These are phyloP conservation scores for Nicotiana rustica DNA, from an alignment of 305 asterid genomes.

Conservation along the genomic window DNA sequence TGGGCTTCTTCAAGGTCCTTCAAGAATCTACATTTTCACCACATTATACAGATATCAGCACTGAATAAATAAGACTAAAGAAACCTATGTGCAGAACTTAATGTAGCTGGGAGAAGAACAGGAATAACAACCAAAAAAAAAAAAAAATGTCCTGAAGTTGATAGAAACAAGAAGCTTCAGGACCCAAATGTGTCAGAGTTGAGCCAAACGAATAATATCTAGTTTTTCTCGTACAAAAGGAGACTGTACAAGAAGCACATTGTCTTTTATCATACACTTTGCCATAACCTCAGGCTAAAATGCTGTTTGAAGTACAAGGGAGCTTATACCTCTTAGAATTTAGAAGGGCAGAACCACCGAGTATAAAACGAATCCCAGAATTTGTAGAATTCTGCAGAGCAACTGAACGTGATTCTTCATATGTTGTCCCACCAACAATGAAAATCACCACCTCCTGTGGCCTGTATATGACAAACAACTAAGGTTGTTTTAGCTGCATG, in stretches of 20 bases:
- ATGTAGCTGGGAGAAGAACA: background rate
- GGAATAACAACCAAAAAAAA: conserved; percentile 2
- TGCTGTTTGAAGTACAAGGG: background rate
- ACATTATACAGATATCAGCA: background rate
- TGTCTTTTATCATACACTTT: background rate
- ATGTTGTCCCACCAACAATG: conserved; percentile 95
- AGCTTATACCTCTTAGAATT: conserved; percentile 85
- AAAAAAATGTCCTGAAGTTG: background rate
- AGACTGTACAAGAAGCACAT: background rate
- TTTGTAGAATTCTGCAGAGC: conserved; percentile 81
- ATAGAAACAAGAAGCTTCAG: conserved; percentile 22
- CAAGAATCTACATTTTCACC: conserved; percentile 64
- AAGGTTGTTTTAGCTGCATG: background rate
- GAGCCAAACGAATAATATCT: background rate
- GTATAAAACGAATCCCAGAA: conserved; percentile 93
- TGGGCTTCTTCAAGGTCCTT: conserved; percentile 98
- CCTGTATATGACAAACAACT: conserved; percentile 47
- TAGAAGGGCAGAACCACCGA: conserved; percentile 90
- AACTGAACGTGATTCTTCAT: conserved; percentile 94
- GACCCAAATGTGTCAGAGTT: background rate
- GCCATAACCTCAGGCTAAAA: background rate
- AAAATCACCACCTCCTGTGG: conserved; percentile 95
- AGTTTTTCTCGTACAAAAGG: background rate
- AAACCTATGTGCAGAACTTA: background rate
- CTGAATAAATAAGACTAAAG: background rate